Evolutionary conservation across 768 basidiomycete genomes (phyloP).

Genomic region (Lentinula aciculospora): DNA sequence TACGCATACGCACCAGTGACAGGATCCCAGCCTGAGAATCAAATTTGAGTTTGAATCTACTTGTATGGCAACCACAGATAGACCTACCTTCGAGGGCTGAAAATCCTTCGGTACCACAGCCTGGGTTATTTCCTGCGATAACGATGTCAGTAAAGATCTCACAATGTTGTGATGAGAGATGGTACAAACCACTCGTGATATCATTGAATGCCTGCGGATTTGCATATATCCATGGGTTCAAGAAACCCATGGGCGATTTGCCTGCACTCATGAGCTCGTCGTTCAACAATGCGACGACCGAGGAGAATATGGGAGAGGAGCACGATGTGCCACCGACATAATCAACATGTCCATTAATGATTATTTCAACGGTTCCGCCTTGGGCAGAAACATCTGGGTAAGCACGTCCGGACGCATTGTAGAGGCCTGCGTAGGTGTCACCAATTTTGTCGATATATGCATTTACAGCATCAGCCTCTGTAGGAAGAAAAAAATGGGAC

Average conservation of each 20-base stretch:
- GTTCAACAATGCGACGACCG: conserved; percentile 39
- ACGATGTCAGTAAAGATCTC: background rate
- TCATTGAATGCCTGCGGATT: conserved; percentile 6
- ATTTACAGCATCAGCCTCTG: conserved; percentile 28
- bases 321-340: conserved; percentile 39
- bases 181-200: background rate
- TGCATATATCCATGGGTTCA: conserved; percentile 6
- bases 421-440: conserved; percentile 32
- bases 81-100: background rate
- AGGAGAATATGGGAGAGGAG: conserved; percentile 42
- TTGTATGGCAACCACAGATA: background rate
- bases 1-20: background rate
- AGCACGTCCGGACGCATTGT: conserved; percentile 30
- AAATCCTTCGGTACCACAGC: conserved; percentile 1
- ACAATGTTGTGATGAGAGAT: background rate
- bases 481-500: background rate
- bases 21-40: background rate
- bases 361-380: conserved; percentile 16
- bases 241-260: conserved; percentile 8
- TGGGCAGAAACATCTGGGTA: conserved; percentile 19
- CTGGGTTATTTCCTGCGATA: background rate
- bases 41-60: background rate
- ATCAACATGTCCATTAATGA: conserved; percentile 18
- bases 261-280: conserved; percentile 30
- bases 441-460: conserved; percentile 24